Base-by-base conservation (phyloP, 2,329 filamentous ascomycete species). In the Leptosphaerulina australis region DNA sequence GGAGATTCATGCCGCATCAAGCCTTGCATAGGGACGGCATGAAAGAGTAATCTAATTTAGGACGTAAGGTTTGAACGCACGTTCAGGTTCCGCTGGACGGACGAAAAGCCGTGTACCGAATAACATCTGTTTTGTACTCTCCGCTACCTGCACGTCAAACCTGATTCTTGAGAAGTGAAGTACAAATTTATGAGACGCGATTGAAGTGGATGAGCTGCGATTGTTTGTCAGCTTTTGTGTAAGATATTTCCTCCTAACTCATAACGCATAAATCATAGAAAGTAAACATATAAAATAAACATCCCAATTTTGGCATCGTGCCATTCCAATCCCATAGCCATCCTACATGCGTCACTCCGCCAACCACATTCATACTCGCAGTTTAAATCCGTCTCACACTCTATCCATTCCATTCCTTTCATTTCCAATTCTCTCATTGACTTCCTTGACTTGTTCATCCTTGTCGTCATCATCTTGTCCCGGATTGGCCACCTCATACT, bases 401-500 rank as follows among this genome's bases (percentile, higher is more conserved):
- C 40, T 40, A 12, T 46, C 39, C 43, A 36, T 48, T 18, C 44
- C 44, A 15, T 50, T 50, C 3, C 39, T 40, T 12, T 48, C 47
- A 29, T n/a, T 26, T 34, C 31, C 41, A 5, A 34, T 45, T 46
- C 60, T 56, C 38, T 58, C 56, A 15, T 43, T 56, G 10, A 52
- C 55, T n/a, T 59, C 58, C 36, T 60, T 63, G 5, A 44, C 49
- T 26, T 55, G 41, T 10, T 59, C 57, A 6, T 67, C 64, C 25
- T 64, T 60, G 17, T 64, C 64, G 29, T 68, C 67, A 15, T 59
- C 58, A 25, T 73, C 70, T 43, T 73, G 70, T 2, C 68, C 70
- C 0, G 69, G 70, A 38, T 73, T 73, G 11, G 67, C 68, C 21
- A 68, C 63, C 44, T 73, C 67, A 41, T 73, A 73, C 40, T 71